phyloP scores from a whole-genome alignment of 2,329 filamentous ascomycete species.

The Mycosphaerella sp. region DNA sequence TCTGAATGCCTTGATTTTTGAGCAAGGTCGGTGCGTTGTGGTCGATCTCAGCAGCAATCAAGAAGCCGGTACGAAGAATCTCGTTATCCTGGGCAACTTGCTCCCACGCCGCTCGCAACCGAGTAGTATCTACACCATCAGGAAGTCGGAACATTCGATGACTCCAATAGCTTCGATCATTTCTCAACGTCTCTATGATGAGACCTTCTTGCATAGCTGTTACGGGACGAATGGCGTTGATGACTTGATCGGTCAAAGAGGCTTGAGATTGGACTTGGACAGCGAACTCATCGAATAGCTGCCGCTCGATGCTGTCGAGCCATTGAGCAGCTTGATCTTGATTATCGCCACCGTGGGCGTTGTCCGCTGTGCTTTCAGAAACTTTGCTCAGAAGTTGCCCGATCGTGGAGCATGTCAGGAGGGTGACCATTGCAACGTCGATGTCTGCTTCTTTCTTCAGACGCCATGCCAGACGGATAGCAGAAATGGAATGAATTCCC shows the following conservation, averaged over 20 bases:
- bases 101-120: constrained; percentile 4
- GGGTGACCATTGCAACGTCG: background rate
- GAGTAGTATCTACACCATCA: background rate
- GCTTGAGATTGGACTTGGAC: background rate
- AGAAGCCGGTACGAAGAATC: background rate
- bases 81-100: background rate
- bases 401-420: background rate
- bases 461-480: constrained; percentile 7
- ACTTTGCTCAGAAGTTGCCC: background rate
- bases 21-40: background rate
- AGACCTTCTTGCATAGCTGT: constrained; percentile 1
- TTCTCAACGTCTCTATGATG: constrained; percentile 2
- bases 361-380: background rate
- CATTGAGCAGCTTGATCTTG: background rate
- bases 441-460: constrained; percentile 4
- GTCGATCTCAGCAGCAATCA: background rate
- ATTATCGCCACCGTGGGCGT: background rate
- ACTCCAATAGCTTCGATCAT: constrained; percentile 7
- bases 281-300: background rate
- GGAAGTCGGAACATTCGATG: constrained; percentile 2
- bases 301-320: background rate
- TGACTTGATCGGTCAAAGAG: background rate
- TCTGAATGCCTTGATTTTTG: background rate
- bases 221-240: background rate
- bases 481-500: constrained; percentile 1